Conservation (phyloP, 495 filamentous ascomycete species). For the Penicillium tannophilum region DNA sequence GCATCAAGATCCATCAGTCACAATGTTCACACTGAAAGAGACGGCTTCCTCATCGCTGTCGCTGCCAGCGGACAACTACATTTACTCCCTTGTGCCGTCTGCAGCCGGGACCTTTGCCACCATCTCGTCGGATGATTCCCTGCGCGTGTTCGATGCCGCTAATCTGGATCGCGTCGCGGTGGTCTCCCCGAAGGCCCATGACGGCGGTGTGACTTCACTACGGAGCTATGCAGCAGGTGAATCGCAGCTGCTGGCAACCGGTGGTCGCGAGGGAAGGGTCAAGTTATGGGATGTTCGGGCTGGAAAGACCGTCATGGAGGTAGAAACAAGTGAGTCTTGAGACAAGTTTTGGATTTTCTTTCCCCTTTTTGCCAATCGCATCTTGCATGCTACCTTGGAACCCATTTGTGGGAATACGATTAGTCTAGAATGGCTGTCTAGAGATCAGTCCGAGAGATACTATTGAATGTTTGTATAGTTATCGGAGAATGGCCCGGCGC, state of each 20-base stretch:
- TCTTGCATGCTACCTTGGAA: neutral
- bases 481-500: too few relatives aligned
- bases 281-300: constrained; percentile 50
- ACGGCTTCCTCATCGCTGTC: constrained; percentile 46
- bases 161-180: constrained; percentile 39
- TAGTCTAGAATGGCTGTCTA: too few relatives aligned
- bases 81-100: constrained; percentile 49
- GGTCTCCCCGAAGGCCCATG: constrained; percentile 37
- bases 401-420: neutral
- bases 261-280: constrained; percentile 52
- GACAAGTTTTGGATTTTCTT: neutral
- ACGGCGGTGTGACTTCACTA: constrained; percentile 48
- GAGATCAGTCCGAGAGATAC: too few relatives aligned
- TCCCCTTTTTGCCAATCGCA: constrained; percentile 8
- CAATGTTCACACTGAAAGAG: constrained; percentile 44
- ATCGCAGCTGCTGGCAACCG: constrained; percentile 40
- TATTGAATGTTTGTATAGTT: too few relatives aligned
- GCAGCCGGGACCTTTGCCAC: constrained; percentile 43
- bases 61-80: constrained; percentile 51
- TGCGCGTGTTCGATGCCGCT: constrained; percentile 50
- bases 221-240: constrained; percentile 34
- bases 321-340: constrained; percentile 43
- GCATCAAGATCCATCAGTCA: neutral
- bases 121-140: constrained; percentile 60
- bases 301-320: constrained; percentile 37